Evolutionary conservation across 306 rosid genomes (phyloP).

Genomic region (Cucumis hystrix): DNA sequence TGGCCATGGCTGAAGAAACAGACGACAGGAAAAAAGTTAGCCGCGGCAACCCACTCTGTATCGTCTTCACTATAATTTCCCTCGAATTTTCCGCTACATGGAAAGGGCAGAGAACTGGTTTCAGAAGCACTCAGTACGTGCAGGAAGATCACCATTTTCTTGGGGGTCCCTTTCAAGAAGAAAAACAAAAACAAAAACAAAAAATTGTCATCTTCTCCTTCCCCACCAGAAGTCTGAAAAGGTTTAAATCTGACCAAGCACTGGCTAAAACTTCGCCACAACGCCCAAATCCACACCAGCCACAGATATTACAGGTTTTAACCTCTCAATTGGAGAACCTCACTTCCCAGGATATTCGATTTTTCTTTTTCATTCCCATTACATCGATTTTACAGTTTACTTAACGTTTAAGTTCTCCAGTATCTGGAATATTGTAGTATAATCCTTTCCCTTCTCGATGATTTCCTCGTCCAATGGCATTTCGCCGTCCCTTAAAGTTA

Average conservation of each 20-base stretch:
- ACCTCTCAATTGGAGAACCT: background rate
- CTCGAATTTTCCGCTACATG: too few species aligned
- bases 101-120: background rate
- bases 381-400: background rate
- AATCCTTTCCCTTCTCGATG: slow-evolving; percentile 16
- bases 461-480: slow-evolving; percentile 30
- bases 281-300: slow-evolving; percentile 14
- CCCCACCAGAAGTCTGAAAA: background rate
- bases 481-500: slow-evolving; percentile 22
- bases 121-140: background rate
- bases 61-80: too few species aligned
- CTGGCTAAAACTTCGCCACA: slow-evolving; percentile 34
- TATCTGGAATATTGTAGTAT: background rate
- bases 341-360: background rate
- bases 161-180: background rate
- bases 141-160: background rate
- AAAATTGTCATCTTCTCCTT: background rate
- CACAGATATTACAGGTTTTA: slow-evolving; percentile 13
- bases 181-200: background rate
- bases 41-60: background rate
- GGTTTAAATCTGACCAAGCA: background rate
- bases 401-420: background rate
- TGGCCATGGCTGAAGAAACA: too few species aligned
- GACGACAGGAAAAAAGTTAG: too few species aligned
- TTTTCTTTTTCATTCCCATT: background rate